Evolutionary conservation across 805 yeast species (phyloP), one percentile per base, ranked within the genome.

Genomic region (Candida sonorensis): DNA sequence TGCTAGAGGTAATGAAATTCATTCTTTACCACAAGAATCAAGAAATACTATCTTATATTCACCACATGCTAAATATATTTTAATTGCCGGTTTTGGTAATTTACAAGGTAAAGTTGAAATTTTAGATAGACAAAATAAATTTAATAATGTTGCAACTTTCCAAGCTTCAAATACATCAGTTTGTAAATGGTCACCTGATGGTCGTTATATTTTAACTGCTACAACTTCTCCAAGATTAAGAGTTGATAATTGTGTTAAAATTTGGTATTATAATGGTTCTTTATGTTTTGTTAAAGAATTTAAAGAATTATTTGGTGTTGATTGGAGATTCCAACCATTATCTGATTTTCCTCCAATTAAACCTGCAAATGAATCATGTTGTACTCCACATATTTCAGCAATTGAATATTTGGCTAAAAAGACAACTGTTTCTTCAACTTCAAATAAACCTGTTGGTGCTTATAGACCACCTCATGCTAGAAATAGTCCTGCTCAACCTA

Each of bases 171-270:
- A 92, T 64, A 87, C 97, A 11, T 81, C 94, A n/a, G 94, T 81
- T 27, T 90, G 96, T 57, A 85, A 84, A 57, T 92, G 98, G 98
- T 79, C 94, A 2, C 99, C 99, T 8, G 94, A 92, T 61, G 97
- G 98, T 23, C 77, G 92, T 51, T 87, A 71, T 53, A 77, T 92
- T 36, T 64, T 92, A 57, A 90, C 97, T 11, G 97, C 98, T 13
- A 94, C 97, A 5, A 92, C 97, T 0, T 77, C 96, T 14, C 99
- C 99, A 42, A 74, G 99, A 49, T 72, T 92, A 48, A 77, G 98
- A 52, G 99, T 92, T 26, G 99, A 94, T 61, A 92, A 92, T 57
- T 90, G 97, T 38, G 78, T 81, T 47, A 84, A 85, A 59, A 69
- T 92, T 48, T 92, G 97, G 96, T 94, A 92, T 58, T 86, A 78